phyloP scores from a whole-genome alignment of 169 alveolate species.

The Plasmodium gaboni region DNA sequence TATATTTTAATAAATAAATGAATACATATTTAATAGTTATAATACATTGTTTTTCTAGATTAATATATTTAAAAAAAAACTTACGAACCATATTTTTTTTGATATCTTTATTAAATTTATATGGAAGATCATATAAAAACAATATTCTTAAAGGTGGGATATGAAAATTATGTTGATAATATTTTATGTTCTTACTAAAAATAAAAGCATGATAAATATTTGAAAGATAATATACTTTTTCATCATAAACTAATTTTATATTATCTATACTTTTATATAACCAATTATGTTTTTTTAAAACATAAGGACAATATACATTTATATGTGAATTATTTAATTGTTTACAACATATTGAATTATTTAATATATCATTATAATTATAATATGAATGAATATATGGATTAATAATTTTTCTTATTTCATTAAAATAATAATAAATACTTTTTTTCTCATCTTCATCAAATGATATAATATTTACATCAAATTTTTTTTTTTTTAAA shows the following conservation, averaged over 20 bases:
- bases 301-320: slow-evolving; percentile 59
- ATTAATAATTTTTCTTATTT: slow-evolving; percentile 27
- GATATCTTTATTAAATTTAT: slow-evolving; percentile 22
- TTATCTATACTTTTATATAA: slow-evolving; percentile 22
- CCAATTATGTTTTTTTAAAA: slow-evolving; percentile 67
- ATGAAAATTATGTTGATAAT: not conserved
- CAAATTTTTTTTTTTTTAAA: slow-evolving; percentile 16
- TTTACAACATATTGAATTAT: not conserved
- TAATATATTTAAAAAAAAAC: slow-evolving; percentile 19
- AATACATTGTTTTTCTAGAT: slow-evolving; percentile 30
- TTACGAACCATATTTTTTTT: slow-evolving; percentile 24
- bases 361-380: slow-evolving; percentile 24
- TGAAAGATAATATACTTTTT: slow-evolving; percentile 35
- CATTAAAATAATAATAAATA: slow-evolving; percentile 10
- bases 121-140: slow-evolving; percentile 27
- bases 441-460: not conserved
- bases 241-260: slow-evolving; percentile 34
- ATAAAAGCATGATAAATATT: slow-evolving; percentile 37
- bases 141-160: slow-evolving; percentile 65
- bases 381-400: slow-evolving; percentile 50
- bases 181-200: slow-evolving; percentile 24
- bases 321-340: slow-evolving; percentile 16
- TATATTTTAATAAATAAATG: slow-evolving; percentile 43
- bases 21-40: slow-evolving; percentile 5
- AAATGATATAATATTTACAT: not conserved